Base-by-base conservation (phyloP, 331 rosid species). In the Phaseolus coccineus region DNA sequence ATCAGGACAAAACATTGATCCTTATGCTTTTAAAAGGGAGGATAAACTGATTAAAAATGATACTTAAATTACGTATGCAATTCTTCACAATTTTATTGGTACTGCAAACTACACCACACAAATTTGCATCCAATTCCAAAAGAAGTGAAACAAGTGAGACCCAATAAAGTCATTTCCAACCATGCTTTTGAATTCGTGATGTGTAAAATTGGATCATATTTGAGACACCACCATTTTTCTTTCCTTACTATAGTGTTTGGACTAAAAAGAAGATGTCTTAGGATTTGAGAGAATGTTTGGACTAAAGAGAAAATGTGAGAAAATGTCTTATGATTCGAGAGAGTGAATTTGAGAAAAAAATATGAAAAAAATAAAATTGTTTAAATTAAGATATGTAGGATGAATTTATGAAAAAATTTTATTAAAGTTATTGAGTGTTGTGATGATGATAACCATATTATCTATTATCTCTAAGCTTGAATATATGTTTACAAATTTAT, bases 111-210 rank as follows among this genome's bases (percentile, higher is more conserved):
- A 51, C 28, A 24, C 40, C 73, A 50, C 53, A 25, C 44, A 77
- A 24, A 31, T 33, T 65, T 56, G 66, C 22, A 51, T 33, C 72
- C 16, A 24, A 67, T 67, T 67, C 72, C 53, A 42, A 67, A 48
- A 62, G 48, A 22, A 50, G 55, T 13, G 31, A 77, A 51, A 28
- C 16, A 65, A 64, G 13, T 2, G 22, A 64, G 39, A 35, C 33
- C 40, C 71, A n/a, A 76, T 62, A 75, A 59, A 74, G 71, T 11
- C 25, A 61, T 47, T 33, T 12, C 57, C 25, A 1, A 47, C 47
- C 50, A 6, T 33, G 63, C 37, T 64, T 19, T 50, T 48, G 63
- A 33, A 64, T 42, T 59, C 16, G 58, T 40, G 27, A 58, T 56
- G 69, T 10, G 56, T n/a, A 65, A 77, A 65, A 24, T 51, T 51